Percentiles rank a stretch among this genome's conserved stretches.
Evolutionary conservation across 2,329 filamentous ascomycete species (phyloP).

Genomic region (Chaetomium sp.): DNA sequence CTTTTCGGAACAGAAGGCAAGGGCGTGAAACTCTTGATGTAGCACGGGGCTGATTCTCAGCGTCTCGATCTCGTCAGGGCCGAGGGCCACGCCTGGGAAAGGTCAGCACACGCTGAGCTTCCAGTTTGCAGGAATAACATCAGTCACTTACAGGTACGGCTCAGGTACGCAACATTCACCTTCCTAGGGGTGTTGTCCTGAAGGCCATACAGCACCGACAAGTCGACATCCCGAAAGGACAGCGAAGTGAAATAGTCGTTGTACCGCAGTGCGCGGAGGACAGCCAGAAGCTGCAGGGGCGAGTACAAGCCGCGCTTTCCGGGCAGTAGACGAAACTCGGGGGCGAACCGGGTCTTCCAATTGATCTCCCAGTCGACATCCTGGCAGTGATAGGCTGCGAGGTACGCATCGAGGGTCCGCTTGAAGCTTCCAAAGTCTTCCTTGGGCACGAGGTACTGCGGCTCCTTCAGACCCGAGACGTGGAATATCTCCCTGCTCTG

Average conservation of each 20-base stretch:
- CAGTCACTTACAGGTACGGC: constrained; percentile 50
- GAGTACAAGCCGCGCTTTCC: constrained; percentile 48
- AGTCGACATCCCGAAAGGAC: constrained; percentile 57
- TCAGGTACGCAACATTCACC: constrained; percentile 54
- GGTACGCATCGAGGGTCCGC: constrained; percentile 58
- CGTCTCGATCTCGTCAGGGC: constrained; percentile 51
- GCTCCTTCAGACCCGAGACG: constrained; percentile 54
- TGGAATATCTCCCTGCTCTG: constrained; percentile 56
- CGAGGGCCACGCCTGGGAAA: constrained; percentile 49
- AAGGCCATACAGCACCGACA: constrained; percentile 46
- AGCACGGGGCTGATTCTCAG: constrained; percentile 54
- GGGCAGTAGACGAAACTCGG: constrained; percentile 57
- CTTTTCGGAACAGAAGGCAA: constrained; percentile 58
- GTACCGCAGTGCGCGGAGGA: constrained; percentile 58
- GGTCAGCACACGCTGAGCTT: constrained; percentile 29
- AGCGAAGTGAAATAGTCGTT: constrained; percentile 62
- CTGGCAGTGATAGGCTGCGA: constrained; percentile 53
- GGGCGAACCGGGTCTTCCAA: constrained; percentile 51
- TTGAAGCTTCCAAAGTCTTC: constrained; percentile 57
- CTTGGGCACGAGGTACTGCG: constrained; percentile 56
- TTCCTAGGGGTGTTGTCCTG: constrained; percentile 49
- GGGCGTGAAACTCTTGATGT: constrained; percentile 58
- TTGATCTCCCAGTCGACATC: constrained; percentile 56
- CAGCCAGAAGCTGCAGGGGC: constrained; percentile 56
- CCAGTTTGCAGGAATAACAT: not conserved